phyloP scores from a whole-genome alignment of 768 basidiomycete genomes.

The Podaxis carcinomalis region DNA sequence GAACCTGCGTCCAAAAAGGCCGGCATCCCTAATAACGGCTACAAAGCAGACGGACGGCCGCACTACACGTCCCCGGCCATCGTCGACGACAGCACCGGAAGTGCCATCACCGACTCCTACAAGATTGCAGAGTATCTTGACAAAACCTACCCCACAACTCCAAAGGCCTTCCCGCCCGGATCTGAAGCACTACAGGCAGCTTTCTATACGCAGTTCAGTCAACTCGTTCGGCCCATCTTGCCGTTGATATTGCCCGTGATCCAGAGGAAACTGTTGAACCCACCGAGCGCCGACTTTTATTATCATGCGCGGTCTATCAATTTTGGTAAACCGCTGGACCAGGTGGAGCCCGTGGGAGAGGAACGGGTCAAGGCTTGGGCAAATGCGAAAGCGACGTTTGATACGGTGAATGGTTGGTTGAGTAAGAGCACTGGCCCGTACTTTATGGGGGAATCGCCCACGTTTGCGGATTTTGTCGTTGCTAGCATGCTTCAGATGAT shows the following conservation, averaged over 20 bases:
- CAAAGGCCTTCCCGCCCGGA: constrained; percentile 25
- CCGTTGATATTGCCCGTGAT: constrained; percentile 12
- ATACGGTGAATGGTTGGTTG: background rate
- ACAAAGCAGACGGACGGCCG: background rate
- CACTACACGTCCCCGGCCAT: constrained; percentile 12
- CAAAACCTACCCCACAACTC: constrained; percentile 37
- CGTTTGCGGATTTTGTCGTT: constrained; percentile 35
- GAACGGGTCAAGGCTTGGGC: background rate
- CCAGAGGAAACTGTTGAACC: constrained; percentile 8
- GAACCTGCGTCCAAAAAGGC: background rate
- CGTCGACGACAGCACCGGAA: constrained; percentile 33
- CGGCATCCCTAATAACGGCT: background rate
- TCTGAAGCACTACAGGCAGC: constrained; percentile 14
- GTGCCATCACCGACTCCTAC: constrained; percentile 33
- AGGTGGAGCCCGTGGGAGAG: constrained; percentile 3
- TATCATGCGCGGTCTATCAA: constrained; percentile 10
- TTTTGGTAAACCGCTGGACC: background rate
- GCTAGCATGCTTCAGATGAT: constrained; percentile 25
- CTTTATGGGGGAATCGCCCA: background rate
- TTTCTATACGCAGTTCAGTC: constrained; percentile 8
- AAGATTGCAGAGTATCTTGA: constrained; percentile 47
- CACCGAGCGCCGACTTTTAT: constrained; percentile 15
- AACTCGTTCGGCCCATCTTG: background rate
- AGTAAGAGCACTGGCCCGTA: background rate
- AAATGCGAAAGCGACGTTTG: background rate